Conservation (phyloP, 345 rosid genomes). For the Melastoma malabathricum region DNA sequence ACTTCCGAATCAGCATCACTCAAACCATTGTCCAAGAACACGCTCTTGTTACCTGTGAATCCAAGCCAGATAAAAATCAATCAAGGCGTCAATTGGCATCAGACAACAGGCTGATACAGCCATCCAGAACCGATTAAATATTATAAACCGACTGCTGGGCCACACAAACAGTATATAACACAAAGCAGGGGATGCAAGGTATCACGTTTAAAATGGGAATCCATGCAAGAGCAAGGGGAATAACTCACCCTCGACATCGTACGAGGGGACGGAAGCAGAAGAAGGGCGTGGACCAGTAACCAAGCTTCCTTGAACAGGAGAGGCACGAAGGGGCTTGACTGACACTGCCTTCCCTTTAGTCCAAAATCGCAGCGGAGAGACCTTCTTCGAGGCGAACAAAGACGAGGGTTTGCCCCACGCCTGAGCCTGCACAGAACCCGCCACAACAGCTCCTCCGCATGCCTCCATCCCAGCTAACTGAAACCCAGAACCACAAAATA, state of each 20-base stretch:
- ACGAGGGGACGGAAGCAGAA: constrained; percentile 34
- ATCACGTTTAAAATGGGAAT: too few relatives aligned
- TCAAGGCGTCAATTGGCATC: neutral
- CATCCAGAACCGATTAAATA: too few relatives aligned
- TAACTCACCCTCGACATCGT: constrained; percentile 35
- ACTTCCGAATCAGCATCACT: constrained; percentile 74
- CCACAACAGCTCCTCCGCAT: too few relatives aligned
- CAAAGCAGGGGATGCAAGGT: too few relatives aligned
- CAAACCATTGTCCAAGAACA: constrained; percentile 43
- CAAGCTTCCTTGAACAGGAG: constrained; percentile 32
- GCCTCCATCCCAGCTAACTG: too few relatives aligned
- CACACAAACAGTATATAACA: neutral
- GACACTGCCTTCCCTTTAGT: neutral
- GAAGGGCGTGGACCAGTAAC: constrained; percentile 38
- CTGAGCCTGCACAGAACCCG: too few relatives aligned
- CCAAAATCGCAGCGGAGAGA: too few relatives aligned
- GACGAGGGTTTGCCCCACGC: too few relatives aligned
- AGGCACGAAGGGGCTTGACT: constrained; percentile 24
- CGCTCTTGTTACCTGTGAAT: constrained; percentile 28
- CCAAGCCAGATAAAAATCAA: neutral
- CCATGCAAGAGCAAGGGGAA: neutral
- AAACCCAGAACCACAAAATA: too few relatives aligned
- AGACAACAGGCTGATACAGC: neutral
- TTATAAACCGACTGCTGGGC: neutral
- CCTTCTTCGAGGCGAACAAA: too few relatives aligned